These are phyloP conservation scores for Aspergillus steynii DNA, from an alignment of 495 filamentous ascomycete species.

Conservation along the genomic window DNA sequence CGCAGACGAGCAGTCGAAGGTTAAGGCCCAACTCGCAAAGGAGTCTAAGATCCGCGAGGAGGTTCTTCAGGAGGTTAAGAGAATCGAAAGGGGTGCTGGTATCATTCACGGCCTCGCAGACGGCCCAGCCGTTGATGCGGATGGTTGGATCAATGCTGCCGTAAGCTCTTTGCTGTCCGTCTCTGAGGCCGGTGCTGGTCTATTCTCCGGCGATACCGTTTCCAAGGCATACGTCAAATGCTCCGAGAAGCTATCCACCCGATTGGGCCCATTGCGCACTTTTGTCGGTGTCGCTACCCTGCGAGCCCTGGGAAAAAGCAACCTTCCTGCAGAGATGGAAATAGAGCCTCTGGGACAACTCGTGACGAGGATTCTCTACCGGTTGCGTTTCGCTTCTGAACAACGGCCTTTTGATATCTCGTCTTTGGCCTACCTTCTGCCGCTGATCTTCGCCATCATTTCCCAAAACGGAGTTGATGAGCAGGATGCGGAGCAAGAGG, in stretches of 20 bases:
- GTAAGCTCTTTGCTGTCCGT: slow-evolving; percentile 67
- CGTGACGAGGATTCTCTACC: slow-evolving; percentile 85
- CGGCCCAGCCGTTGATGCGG: slow-evolving; percentile 81
- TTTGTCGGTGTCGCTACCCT: slow-evolving; percentile 90
- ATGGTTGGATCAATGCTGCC: slow-evolving; percentile 80
- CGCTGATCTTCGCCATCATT: slow-evolving; percentile 74
- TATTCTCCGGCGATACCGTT: slow-evolving; percentile 77
- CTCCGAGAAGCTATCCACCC: slow-evolving; percentile 66
- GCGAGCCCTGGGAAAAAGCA: slow-evolving; percentile 68
- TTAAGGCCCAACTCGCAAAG: slow-evolving; percentile 87
- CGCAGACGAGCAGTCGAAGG: slow-evolving; percentile 81
- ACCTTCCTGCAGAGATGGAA: slow-evolving; percentile 68
- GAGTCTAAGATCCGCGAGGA: slow-evolving; percentile 74
- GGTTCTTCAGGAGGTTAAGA: slow-evolving; percentile 65
- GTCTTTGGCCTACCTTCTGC: slow-evolving; percentile 82
- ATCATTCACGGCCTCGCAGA: slow-evolving; percentile 78
- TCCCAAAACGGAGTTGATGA: slow-evolving; percentile 74
- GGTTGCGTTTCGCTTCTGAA: slow-evolving; percentile 84
- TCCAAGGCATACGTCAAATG: slow-evolving; percentile 76
- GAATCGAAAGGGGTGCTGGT: slow-evolving; percentile 76
- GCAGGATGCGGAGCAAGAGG: slow-evolving; percentile 64
- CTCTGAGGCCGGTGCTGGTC: slow-evolving; percentile 74
- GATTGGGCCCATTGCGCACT: slow-evolving; percentile 72
- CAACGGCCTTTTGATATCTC: slow-evolving; percentile 87
- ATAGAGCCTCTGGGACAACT: slow-evolving; percentile 80